Evolutionary conservation across 1,284 basidiomycete genomes (phyloP).

Genomic region (Sporisorium sorghi): DNA sequence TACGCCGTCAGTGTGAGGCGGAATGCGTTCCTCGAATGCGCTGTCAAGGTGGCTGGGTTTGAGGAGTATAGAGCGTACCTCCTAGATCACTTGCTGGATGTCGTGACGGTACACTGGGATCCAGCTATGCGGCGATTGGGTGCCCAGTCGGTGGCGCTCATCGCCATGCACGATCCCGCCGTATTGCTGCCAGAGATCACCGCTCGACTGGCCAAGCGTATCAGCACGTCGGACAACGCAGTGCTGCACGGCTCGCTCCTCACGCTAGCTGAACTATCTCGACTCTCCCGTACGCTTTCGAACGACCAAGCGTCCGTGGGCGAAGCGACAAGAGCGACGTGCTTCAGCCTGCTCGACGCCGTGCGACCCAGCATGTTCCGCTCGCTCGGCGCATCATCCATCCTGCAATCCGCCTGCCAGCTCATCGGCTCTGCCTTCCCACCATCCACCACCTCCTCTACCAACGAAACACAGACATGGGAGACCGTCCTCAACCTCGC

Average conservation of each 20-base stretch:
- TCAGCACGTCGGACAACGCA: conserved; percentile 72
- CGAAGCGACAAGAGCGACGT: conserved; percentile 8
- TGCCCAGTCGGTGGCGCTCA: conserved; percentile 79
- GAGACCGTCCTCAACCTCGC: conserved; percentile 76
- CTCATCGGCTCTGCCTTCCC: conserved; percentile 74
- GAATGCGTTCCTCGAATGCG: conserved; percentile 84
- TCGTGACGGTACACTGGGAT: conserved; percentile 91
- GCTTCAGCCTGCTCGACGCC: conserved; percentile 74
- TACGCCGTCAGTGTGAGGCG: conserved; percentile 88
- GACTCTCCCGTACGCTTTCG: conserved; percentile 70
- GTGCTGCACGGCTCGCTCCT: conserved; percentile 86
- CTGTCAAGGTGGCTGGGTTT: conserved; percentile 85
- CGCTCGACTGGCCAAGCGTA: conserved; percentile 6
- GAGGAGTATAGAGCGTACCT: conserved; percentile 81
- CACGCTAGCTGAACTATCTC: conserved; percentile 79
- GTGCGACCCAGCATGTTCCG: conserved; percentile 76
- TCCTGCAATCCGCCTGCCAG: conserved; percentile 80
- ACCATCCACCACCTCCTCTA: conserved; percentile 4
- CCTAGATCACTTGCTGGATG: conserved; percentile 80
- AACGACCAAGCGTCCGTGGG: conserved; percentile 50
- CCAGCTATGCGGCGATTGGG: conserved; percentile 81
- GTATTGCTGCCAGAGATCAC: conserved; percentile 74
- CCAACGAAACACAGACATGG: conserved; percentile 30
- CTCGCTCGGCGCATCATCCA: conserved; percentile 78
- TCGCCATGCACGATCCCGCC: conserved; percentile 77